A percentile compares a stretch with the other conserved stretches of the same genome.
phyloP scores from a whole-genome alignment of 164 flowering plant genomes.

The Umbellularia californica region DNA sequence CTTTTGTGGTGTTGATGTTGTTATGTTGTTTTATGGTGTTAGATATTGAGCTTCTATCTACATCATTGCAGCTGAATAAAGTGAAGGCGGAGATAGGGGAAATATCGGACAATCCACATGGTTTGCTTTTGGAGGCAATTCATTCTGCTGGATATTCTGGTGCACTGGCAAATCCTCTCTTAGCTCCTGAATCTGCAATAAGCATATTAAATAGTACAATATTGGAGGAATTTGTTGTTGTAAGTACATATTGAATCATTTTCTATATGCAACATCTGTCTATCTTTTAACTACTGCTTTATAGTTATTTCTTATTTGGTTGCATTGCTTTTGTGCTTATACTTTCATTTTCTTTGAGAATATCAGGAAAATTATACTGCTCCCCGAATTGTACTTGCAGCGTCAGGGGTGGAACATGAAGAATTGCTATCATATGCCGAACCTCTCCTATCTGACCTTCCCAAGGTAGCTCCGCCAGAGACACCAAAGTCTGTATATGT shows the following conservation, averaged over 20 bases:
- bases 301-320: background rate
- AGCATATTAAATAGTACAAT: conserved; percentile 46
- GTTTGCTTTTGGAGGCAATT: conserved; percentile 75
- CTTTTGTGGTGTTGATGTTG: background rate
- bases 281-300: background rate
- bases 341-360: conserved; percentile 8
- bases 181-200: conserved; percentile 71
- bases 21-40: background rate
- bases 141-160: conserved; percentile 85
- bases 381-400: conserved; percentile 86
- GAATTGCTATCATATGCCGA: conserved; percentile 66
- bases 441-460: conserved; percentile 84
- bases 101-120: conserved; percentile 62
- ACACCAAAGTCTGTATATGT: conserved; percentile 63
- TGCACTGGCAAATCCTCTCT: conserved; percentile 65
- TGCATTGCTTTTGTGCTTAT: background rate
- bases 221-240: conserved; percentile 79
- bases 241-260: conserved; percentile 19
- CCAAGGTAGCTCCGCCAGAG: conserved; percentile 34
- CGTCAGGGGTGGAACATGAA: conserved; percentile 88
- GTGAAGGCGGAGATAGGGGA: conserved; percentile 64
- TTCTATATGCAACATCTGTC: conserved; percentile 12
- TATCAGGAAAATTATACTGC: conserved; percentile 80
- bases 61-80: conserved; percentile 52
- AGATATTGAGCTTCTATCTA: conserved; percentile 5